Conservation (phyloP, 208 protist genomes). For the Trichomonas tenax region DNA sequence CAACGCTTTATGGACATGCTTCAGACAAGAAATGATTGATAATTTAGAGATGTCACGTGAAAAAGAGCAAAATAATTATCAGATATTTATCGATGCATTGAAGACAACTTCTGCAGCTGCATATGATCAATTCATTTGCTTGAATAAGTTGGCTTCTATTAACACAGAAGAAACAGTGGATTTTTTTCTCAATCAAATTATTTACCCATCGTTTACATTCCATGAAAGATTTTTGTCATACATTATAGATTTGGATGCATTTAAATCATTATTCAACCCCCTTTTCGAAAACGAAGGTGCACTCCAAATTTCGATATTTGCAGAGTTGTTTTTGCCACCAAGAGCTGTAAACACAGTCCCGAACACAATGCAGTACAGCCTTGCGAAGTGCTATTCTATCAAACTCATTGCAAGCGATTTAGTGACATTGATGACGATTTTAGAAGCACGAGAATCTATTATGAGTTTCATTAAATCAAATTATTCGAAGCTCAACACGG, state of each 20-base stretch:
- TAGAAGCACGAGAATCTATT: background rate
- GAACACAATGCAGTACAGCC: background rate
- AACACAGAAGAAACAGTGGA: background rate
- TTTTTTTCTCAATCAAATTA: background rate
- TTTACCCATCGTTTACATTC: background rate
- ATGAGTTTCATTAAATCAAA: background rate
- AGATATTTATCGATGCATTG: background rate
- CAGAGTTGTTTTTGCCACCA: background rate
- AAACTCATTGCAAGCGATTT: background rate
- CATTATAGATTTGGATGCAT: background rate
- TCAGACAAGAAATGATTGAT: background rate
- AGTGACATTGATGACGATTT: background rate
- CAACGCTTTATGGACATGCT: background rate
- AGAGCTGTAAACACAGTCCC: background rate
- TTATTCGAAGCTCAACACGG: background rate
- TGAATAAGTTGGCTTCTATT: background rate
- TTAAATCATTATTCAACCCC: background rate
- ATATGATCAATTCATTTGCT: background rate
- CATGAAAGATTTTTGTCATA: background rate
- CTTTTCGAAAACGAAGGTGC: background rate
- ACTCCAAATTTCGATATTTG: background rate
- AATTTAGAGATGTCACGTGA: background rate
- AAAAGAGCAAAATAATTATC: background rate
- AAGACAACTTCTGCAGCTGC: background rate
- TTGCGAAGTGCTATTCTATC: background rate